Conservation (phyloP, 805 yeast species). For the Tanozyma kutaoensis region DNA sequence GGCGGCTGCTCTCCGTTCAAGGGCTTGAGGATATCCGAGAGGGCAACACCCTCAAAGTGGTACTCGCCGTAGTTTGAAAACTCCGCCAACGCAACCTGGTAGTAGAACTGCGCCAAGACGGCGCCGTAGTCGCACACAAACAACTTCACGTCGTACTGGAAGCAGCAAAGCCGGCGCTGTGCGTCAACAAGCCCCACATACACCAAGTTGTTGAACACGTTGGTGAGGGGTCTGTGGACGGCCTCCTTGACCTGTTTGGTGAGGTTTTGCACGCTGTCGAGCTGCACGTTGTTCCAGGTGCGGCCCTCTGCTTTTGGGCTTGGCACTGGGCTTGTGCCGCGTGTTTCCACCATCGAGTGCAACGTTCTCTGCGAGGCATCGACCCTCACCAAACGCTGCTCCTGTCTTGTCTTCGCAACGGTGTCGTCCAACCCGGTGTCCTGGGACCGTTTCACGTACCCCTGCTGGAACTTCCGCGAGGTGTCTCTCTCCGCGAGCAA, state of each 20-base stretch:
- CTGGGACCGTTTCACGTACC: conserved; percentile 18
- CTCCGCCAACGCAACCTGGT: conserved; percentile 66
- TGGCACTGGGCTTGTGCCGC: no score
- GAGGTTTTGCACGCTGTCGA: conserved; percentile 48
- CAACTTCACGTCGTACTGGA: conserved; percentile 72
- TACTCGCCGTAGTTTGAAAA: conserved; percentile 68
- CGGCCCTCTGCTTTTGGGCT: no score
- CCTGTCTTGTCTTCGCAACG: conserved; percentile 29
- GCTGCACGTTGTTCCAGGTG: conserved; percentile 25
- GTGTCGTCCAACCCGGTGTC: no score
- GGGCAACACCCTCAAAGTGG: conserved; percentile 4
- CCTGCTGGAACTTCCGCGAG: conserved; percentile 57
- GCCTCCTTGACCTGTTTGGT: conserved; percentile 33
- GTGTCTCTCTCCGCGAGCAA: conserved; percentile 45
- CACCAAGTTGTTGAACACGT: conserved; percentile 53
- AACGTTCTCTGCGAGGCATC: conserved; percentile 28
- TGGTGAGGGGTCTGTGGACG: conserved; percentile 43
- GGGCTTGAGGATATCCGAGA: conserved; percentile 19
- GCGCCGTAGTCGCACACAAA: conserved; percentile 73
- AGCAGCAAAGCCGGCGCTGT: conserved; percentile 54
- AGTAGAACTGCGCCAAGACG: conserved; percentile 54
- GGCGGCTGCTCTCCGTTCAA: conserved; percentile 13
- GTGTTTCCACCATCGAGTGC: no score
- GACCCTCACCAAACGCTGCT: conserved; percentile 57
- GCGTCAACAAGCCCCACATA: conserved; percentile 79